Evolutionary conservation across 2,329 filamentous ascomycete species (phyloP).

Genomic region (Fusarium incarnatum): DNA sequence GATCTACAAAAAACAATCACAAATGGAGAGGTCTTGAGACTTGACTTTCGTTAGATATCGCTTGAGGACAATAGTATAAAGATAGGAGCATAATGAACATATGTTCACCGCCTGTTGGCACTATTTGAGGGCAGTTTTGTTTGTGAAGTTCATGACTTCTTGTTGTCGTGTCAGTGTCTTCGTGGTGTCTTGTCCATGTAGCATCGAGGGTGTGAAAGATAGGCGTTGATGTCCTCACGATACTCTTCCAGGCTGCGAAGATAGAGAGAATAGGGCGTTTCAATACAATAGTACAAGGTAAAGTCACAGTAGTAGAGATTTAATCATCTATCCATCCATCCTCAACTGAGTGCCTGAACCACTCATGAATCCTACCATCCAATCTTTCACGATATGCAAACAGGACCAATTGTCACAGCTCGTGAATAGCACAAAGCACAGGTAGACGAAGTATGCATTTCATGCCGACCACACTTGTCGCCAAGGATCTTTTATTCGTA

Average conservation of each 20-base stretch:
- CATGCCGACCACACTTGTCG: conserved; percentile 16
- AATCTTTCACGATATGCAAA: conserved; percentile 7
- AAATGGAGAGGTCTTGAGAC: conserved; percentile 19
- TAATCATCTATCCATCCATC: conserved; percentile 18
- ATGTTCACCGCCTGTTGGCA: conserved; percentile 27
- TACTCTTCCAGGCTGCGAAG: not conserved
- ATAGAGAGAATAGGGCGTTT: conserved; percentile 42
- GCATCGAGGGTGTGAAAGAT: not conserved
- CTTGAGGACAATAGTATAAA: conserved; percentile 23
- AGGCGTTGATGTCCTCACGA: not conserved
- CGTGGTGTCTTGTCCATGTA: not conserved
- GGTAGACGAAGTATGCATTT: conserved; percentile 8
- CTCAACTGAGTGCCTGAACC: not conserved
- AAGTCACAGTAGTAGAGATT: conserved; percentile 39
- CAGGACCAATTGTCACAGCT: conserved; percentile 5
- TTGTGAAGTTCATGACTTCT: not conserved
- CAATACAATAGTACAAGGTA: conserved; percentile 55
- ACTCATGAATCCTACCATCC: not conserved
- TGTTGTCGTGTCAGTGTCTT: not conserved
- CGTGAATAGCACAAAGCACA: conserved; percentile 6
- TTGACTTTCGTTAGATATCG: conserved; percentile 15
- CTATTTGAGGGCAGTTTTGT: not conserved
- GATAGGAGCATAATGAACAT: conserved; percentile 31
- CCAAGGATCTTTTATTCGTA: conserved; percentile 33
- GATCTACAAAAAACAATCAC: conserved; percentile 36